These are phyloP conservation scores for Caryopteris hybrid DNA, from an alignment of 305 asterid genomes.

Conservation along the genomic window DNA sequence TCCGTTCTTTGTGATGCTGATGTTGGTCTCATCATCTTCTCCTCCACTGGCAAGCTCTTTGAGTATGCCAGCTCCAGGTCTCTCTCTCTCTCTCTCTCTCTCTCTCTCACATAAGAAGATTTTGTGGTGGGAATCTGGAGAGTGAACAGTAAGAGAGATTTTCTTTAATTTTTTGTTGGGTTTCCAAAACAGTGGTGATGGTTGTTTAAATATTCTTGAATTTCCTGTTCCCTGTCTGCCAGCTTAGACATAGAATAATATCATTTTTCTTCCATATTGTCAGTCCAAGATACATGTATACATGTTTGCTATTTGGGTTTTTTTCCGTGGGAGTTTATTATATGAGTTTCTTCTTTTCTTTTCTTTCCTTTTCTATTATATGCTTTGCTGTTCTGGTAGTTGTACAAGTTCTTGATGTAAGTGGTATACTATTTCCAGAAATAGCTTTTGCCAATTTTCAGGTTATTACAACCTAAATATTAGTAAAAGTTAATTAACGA, in stretches of 20 bases:
- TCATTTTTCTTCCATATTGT: no score
- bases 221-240: neutral
- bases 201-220: neutral
- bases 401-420: neutral
- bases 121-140: no score
- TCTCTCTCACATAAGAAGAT: neutral
- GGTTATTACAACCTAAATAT: neutral
- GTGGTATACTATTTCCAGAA: neutral
- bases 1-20: constrained; percentile 81
- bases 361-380: neutral
- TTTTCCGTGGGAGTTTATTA: neutral
- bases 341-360: no score
- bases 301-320: no score
- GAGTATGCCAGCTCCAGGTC: constrained; percentile 69
- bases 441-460: neutral
- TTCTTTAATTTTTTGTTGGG: neutral
- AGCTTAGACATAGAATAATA: neutral
- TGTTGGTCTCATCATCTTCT: constrained; percentile 64
- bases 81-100: constrained; percentile 18
- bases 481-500: neutral
- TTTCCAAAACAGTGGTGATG: neutral
- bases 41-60: constrained; percentile 66
- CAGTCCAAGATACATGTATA: neutral
- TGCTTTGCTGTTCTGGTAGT: neutral
- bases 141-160: no score